Base-by-base conservation (phyloP, 192 early-diverging fungal species). In the Coemansia sp. region DNA sequence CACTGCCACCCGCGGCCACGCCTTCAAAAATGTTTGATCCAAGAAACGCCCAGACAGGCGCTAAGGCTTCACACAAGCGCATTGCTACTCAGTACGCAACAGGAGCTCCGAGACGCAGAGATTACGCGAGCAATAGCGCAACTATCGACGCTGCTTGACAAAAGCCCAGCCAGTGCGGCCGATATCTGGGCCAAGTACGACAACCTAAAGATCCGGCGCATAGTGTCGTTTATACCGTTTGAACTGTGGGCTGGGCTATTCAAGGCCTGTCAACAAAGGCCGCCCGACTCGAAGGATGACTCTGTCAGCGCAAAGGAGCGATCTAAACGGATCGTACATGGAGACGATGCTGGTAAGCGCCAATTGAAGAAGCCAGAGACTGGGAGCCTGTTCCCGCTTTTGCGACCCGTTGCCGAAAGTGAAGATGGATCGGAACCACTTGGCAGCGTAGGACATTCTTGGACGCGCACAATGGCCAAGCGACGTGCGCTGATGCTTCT, bases 111-210 rank as follows among this genome's bases (percentile, higher is more conserved):
- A 4, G 78, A 72, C n/a, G 57, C 39, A 1, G 73, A 81, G 19
- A 64, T 81, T 13, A 51, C 63, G 46, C 36, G 34, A 37, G 67
- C 70, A 14, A 54, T 81, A 8, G 33, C 70, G 1, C 60, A 69
- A 40, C 63, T 81, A 21, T 57, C 53, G 6, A 27, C 31, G 48
- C 51, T 67, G 64, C 70, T 75, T 10, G 66, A 37, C 17, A 42
- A 56, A 24, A 37, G 37, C 44, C 16, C 66, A 33, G 63, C 36
- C 2, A 64, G 60, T 33, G 60, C 67, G 4, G 59, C 54, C 3
- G 70, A 59, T 59, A 56, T 81, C 14, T 81, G 78, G 78, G 66
- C 73, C 10, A 66, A 45, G n/a, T 81, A 81, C 61, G 78, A 81
- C 64, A 63, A 62, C 39, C 63, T 81, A 27, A 75, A 75, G 61